Percentiles rank a stretch among this genome's conserved stretches.
Conservation (phyloP, 768 basidiomycete genomes). For the Hypholoma fasciculare region DNA sequence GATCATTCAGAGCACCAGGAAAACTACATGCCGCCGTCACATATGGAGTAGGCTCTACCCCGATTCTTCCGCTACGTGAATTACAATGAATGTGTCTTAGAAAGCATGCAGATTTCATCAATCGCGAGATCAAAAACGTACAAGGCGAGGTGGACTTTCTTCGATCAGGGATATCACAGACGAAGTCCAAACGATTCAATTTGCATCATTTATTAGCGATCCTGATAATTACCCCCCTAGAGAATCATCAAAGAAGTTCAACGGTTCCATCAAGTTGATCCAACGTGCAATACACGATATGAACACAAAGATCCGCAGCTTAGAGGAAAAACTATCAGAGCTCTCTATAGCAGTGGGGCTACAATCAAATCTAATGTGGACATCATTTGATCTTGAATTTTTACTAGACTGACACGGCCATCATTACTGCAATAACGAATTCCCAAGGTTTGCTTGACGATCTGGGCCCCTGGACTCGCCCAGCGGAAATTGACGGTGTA, state of each 20-base stretch:
- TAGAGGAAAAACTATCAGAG: slow-evolving; percentile 17
- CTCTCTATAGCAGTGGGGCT: slow-evolving; percentile 21
- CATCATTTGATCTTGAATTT: neutral
- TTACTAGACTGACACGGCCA: slow-evolving; percentile 15
- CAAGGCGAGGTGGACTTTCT: neutral
- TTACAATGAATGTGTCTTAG: neutral
- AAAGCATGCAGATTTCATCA: neutral
- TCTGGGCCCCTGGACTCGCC: neutral
- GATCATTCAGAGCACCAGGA: neutral
- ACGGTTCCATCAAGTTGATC: slow-evolving; percentile 13
- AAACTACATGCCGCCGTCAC: slow-evolving; percentile 5
- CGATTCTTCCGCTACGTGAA: neutral
- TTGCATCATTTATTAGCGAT: neutral
- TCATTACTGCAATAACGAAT: slow-evolving; percentile 13
- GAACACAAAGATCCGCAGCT: slow-evolving; percentile 8
- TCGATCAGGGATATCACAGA: slow-evolving; percentile 1
- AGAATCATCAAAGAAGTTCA: slow-evolving; percentile 12
- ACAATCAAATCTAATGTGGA: neutral
- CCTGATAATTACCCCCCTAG: slow-evolving; percentile 6
- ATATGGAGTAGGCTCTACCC: neutral
- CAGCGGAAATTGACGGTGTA: neutral
- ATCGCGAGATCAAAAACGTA: neutral
- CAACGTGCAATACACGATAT: slow-evolving; percentile 13
- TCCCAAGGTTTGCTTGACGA: slow-evolving; percentile 2
- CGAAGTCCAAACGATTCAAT: neutral